Base-by-base conservation (phyloP, 1,284 basidiomycete genomes). In the Trichosporon sp. region DNA sequence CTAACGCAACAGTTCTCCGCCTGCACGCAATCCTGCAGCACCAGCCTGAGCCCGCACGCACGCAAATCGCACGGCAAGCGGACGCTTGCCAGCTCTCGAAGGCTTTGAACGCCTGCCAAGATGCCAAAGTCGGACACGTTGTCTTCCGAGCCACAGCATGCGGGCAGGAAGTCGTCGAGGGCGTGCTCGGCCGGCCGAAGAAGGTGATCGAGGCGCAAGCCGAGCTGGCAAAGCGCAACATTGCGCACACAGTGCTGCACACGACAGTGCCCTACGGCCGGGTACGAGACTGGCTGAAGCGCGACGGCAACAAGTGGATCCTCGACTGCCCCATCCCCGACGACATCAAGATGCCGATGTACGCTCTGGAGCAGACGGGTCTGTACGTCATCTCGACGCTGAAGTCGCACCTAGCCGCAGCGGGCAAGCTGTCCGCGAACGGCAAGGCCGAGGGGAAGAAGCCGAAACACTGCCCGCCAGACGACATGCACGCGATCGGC, bases 321-420 rank as follows among this genome's bases (percentile, higher is more conserved):
- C 60, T 76, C 34, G 61, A 67, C 46, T 62, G 73, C 19, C 69
- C 73, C 13, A 65, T 72, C n/a, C 71, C 70, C 1, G 73, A 72
- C 54, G 69, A 76, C 61, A 65, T 66, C 27, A 31, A 49, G 4
- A 61, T 76, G 13, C 70, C 70, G 1, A 66, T 69, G n/a, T 76
- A 66, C 58, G 68, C 72, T 1, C 65, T 71, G 25, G 72, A 72
- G 60, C 74, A 78, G 63, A 76, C 71, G 34, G 76, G 74, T 10
- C 69, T 70, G 3, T 76, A 69, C 57, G 74, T 74, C 1, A 67
- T 74, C 13, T 70, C 65, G 3, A 72, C 73, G 7, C 62, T 76
- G 33, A 54, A 29, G 57, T 9, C 54, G 29, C 49, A 29, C 49
- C 27, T 27, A n/a, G n/a, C 25, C 11, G 49, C 49, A 54, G 27